These are phyloP conservation scores for Tetracladium setigerum DNA, from an alignment of 495 filamentous ascomycete genomes.

Conservation along the genomic window DNA sequence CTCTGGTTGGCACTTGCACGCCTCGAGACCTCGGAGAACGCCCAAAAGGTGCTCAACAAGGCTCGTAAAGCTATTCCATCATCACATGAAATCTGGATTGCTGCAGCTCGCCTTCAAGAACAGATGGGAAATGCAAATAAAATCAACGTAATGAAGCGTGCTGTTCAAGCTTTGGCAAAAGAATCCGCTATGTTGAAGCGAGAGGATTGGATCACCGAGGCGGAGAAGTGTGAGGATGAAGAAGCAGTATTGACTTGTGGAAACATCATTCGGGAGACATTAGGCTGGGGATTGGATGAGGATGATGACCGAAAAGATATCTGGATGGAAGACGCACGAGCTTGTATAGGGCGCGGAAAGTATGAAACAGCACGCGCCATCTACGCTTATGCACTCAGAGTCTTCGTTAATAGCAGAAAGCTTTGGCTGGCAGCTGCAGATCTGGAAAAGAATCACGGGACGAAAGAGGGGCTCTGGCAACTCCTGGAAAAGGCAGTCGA, in stretches of 20 bases:
- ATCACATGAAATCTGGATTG: slow-evolving; percentile 93
- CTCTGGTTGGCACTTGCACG: slow-evolving; percentile 91
- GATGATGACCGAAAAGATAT: slow-evolving; percentile 94
- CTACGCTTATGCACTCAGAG: slow-evolving; percentile 80
- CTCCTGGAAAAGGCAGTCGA: slow-evolving; percentile 90
- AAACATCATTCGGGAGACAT: slow-evolving; percentile 83
- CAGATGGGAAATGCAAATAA: slow-evolving; percentile 57
- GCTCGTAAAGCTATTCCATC: slow-evolving; percentile 89
- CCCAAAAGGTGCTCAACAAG: slow-evolving; percentile 89
- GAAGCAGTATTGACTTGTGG: slow-evolving; percentile 79
- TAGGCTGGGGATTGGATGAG: slow-evolving; percentile 90
- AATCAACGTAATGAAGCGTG: slow-evolving; percentile 89
- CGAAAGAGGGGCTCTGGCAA: slow-evolving; percentile 71
- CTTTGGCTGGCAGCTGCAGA: slow-evolving; percentile 88
- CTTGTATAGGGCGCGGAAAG: slow-evolving; percentile 64
- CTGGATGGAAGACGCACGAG: slow-evolving; percentile 88
- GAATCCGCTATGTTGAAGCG: slow-evolving; percentile 94
- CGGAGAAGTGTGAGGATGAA: slow-evolving; percentile 91
- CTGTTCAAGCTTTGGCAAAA: slow-evolving; percentile 78
- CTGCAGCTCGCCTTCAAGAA: slow-evolving; percentile 84
- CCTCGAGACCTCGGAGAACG: slow-evolving; percentile 80
- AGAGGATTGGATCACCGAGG: slow-evolving; percentile 94
- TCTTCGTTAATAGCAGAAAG: slow-evolving; percentile 75
- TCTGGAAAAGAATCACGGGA: slow-evolving; percentile 84
- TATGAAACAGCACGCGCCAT: slow-evolving; percentile 91